phyloP scores from a whole-genome alignment of 2,329 filamentous ascomycete species.

The Tolypocladium endophyticum region DNA sequence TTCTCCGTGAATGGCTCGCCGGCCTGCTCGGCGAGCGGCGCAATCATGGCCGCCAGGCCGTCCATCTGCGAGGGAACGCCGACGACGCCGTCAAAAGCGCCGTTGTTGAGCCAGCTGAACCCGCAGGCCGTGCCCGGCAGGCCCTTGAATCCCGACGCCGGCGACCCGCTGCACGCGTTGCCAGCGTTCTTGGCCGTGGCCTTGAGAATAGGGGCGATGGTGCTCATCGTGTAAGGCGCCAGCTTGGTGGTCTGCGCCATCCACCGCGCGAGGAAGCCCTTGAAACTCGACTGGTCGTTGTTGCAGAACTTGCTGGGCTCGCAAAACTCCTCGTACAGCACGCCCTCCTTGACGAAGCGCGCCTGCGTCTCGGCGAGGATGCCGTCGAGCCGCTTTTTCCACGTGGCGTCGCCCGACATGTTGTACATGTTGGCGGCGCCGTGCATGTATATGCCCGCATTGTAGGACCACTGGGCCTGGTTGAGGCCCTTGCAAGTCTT shows the following conservation, averaged over 20 bases:
- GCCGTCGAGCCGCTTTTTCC: constrained; percentile 49
- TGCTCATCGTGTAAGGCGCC: constrained; percentile 39
- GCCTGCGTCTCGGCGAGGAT: constrained; percentile 38
- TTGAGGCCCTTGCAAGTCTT: constrained; percentile 42
- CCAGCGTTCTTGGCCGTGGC: constrained; percentile 43
- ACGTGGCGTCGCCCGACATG: constrained; percentile 39
- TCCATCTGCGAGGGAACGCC: constrained; percentile 65
- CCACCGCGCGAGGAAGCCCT: constrained; percentile 64
- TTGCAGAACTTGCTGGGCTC: constrained; percentile 53
- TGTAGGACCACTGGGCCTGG: constrained; percentile 58
- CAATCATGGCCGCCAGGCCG: constrained; percentile 52
- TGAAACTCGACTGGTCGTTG: constrained; percentile 64
- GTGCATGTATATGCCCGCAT: constrained; percentile 55
- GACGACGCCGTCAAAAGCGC: constrained; percentile 44
- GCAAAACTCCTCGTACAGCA: constrained; percentile 59
- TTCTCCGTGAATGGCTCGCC: constrained; percentile 37
- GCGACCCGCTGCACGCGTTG: constrained; percentile 37
- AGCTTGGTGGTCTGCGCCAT: constrained; percentile 44
- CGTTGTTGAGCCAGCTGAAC: constrained; percentile 48
- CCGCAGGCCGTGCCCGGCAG: constrained; percentile 52
- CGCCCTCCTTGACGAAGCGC: constrained; percentile 41
- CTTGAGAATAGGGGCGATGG: constrained; percentile 39
- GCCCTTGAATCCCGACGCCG: constrained; percentile 35
- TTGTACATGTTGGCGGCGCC: constrained; percentile 53
- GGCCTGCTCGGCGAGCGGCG: constrained; percentile 38